Conservation (phyloP, 202 grass and related monocot species). For the Digitaria exilis region DNA sequence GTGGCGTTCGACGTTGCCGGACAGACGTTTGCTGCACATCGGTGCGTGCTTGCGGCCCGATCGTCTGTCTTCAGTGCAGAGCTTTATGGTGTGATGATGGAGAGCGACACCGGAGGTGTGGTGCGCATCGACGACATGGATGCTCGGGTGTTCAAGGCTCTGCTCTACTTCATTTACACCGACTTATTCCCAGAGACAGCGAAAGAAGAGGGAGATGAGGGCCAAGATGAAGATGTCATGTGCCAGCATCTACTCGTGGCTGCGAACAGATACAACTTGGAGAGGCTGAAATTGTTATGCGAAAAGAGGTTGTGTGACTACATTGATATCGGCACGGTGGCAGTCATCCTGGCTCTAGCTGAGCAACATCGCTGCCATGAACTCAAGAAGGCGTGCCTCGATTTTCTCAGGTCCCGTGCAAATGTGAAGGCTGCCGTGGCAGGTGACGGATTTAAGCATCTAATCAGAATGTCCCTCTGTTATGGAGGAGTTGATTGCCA, state of each 20-base stretch:
- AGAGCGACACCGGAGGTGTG: background rate
- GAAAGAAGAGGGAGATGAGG: background rate
- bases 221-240: background rate
- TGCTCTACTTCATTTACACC: background rate
- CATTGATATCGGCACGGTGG: background rate
- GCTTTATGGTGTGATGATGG: background rate
- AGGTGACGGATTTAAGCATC: background rate
- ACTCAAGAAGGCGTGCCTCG: background rate
- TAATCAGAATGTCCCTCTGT: background rate
- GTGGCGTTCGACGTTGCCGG: background rate
- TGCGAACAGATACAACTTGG: background rate
- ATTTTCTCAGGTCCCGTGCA: background rate
- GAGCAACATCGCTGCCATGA: background rate
- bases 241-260: background rate
- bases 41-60: background rate
- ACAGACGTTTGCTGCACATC: background rate
- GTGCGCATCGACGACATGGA: slow-evolving; percentile 6
- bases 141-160: background rate
- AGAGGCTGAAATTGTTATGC: background rate
- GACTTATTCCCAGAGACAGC: no score
- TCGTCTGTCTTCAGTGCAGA: background rate
- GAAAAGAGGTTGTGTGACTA: background rate
- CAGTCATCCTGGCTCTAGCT: background rate
- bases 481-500: background rate
- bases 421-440: background rate